Percentiles rank a stretch among this genome's conserved stretches.
Conservation (phyloP, 208 protist genomes). For the Trypanosoma scelopori region DNA sequence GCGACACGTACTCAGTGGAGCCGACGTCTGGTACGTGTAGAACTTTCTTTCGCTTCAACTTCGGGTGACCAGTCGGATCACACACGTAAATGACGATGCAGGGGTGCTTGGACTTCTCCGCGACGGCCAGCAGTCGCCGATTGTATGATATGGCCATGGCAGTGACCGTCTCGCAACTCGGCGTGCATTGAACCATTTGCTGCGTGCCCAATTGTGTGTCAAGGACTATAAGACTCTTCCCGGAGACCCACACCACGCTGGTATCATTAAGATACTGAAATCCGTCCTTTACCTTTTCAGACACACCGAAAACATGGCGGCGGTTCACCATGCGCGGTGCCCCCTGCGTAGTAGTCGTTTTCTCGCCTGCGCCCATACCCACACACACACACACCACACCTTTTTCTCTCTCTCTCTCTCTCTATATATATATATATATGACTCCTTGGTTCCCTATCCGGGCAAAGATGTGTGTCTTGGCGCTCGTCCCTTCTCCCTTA, state of each 20-base stretch:
- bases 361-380: neutral
- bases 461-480: conserved; percentile 33
- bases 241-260: conserved; percentile 91
- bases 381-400: neutral
- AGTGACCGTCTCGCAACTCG: conserved; percentile 87
- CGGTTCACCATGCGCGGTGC: conserved; percentile 72
- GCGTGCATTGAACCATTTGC: conserved; percentile 87
- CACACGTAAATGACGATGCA: conserved; percentile 91
- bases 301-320: conserved; percentile 93
- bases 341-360: conserved; percentile 10
- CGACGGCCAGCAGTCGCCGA: conserved; percentile 92
- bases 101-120: conserved; percentile 85
- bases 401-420: neutral
- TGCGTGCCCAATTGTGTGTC: conserved; percentile 92
- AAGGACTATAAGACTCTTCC: conserved; percentile 90
- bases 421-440: conserved; percentile 8
- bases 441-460: neutral
- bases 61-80: conserved; percentile 78
- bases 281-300: conserved; percentile 91
- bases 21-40: conserved; percentile 83
- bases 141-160: conserved; percentile 90
- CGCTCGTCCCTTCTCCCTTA: conserved; percentile 27
- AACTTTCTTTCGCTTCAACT: conserved; percentile 81
- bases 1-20: conserved; percentile 83
- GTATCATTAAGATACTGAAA: conserved; percentile 94